Conservation (phyloP, 257 asterid genomes). For the Handroanthus guayacan region DNA sequence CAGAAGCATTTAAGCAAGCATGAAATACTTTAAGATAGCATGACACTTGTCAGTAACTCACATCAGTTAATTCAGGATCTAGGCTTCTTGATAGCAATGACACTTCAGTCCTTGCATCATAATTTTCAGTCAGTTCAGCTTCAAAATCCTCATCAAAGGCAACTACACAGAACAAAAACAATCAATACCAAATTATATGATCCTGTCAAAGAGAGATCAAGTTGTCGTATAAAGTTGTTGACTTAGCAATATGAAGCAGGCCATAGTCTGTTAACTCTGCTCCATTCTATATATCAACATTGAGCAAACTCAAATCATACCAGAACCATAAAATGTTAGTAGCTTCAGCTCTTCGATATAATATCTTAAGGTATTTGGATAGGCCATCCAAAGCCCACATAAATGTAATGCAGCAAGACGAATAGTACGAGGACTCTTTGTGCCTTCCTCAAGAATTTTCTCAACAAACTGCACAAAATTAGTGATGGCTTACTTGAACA, state of each 20-base stretch:
- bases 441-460: conserved; percentile 90
- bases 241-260: conserved; percentile 27
- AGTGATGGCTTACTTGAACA: conserved; percentile 21
- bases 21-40: conserved; percentile 13
- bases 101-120: conserved; percentile 82
- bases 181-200: not conserved
- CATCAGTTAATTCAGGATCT: conserved; percentile 86
- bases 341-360: conserved; percentile 83
- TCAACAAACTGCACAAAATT: conserved; percentile 67
- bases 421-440: conserved; percentile 96
- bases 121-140: conserved; percentile 87
- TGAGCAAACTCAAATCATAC: conserved; percentile 46
- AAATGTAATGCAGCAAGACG: conserved; percentile 91
- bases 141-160: conserved; percentile 99
- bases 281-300: conserved; percentile 12
- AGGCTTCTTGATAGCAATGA: conserved; percentile 75
- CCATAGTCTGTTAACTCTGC: conserved; percentile 16
- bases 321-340: conserved; percentile 90
- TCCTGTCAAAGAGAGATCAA: conserved; percentile 13
- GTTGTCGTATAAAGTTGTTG: conserved; percentile 21
- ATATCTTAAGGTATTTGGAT: conserved; percentile 74
- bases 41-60: conserved; percentile 45
- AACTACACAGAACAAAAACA: conserved; percentile 50
- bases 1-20: conserved; percentile 27
- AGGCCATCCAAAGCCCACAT: conserved; percentile 88